Conservation (phyloP, 352 stramenopile species). For the Globisporangium mamillatum region DNA sequence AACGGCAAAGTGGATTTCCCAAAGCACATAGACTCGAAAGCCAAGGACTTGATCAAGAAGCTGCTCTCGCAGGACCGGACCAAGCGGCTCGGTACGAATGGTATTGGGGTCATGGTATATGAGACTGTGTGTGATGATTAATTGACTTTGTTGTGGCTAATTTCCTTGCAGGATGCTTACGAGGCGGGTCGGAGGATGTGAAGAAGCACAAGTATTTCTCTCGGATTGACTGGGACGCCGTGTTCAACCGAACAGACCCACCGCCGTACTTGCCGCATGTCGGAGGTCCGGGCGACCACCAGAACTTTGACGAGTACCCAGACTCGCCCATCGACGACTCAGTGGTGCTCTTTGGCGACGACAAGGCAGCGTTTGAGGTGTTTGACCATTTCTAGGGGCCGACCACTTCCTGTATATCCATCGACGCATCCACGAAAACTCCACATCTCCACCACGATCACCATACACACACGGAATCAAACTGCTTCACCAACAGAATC, state of each 20-base stretch:
- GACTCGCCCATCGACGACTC: slow-evolving; percentile 87
- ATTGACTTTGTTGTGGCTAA: neutral
- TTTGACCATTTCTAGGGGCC: slow-evolving; percentile 80
- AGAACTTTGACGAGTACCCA: slow-evolving; percentile 93
- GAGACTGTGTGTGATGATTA: neutral
- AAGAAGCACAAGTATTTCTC: slow-evolving; percentile 93
- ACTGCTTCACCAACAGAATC: neutral
- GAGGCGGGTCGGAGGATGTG: slow-evolving; percentile 85
- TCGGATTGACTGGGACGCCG: slow-evolving; percentile 82
- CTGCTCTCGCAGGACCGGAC: slow-evolving; percentile 88
- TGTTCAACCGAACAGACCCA: slow-evolving; percentile 67
- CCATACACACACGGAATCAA: neutral
- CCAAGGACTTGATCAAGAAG: slow-evolving; percentile 91
- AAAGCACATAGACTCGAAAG: slow-evolving; percentile 87
- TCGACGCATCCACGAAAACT: neutral
- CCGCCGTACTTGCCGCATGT: slow-evolving; percentile 87
- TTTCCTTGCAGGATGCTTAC: slow-evolving; percentile 75
- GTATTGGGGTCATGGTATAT: neutral
- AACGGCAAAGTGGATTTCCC: slow-evolving; percentile 90
- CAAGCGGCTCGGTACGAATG: slow-evolving; percentile 70
- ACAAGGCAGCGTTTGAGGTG: slow-evolving; percentile 80
- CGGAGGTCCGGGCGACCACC: slow-evolving; percentile 80
- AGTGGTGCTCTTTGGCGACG: slow-evolving; percentile 78
- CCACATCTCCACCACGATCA: neutral
- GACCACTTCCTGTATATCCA: neutral